These are phyloP conservation scores for Fraxinus velutina DNA, from an alignment of 305 asterid genomes.

Conservation along the genomic window DNA sequence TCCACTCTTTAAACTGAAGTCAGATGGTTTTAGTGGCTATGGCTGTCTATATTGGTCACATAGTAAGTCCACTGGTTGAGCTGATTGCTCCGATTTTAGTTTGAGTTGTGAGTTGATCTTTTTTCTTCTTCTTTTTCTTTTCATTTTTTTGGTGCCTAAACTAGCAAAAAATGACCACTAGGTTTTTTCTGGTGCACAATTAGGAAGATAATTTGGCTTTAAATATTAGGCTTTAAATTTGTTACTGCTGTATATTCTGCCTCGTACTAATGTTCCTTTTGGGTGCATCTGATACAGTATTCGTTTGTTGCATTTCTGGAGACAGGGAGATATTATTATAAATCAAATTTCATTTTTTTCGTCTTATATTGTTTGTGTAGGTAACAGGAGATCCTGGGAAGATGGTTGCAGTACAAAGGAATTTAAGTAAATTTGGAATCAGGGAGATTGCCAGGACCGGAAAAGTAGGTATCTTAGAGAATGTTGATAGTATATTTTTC, in stretches of 20 bases:
- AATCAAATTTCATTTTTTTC: conserved; percentile 8
- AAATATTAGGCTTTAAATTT: neutral
- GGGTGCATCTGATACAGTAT: conserved; percentile 4
- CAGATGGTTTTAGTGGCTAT: neutral
- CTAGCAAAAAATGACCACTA: neutral
- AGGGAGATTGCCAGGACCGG: conserved; percentile 95
- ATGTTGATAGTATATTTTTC: neutral
- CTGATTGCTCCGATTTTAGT: neutral
- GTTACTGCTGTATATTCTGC: neutral
- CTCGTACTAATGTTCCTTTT: neutral
- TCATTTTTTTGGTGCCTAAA: neutral
- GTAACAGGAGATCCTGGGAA: conserved; percentile 99
- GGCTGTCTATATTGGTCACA: neutral
- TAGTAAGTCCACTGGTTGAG: neutral
- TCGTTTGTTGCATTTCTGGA: neutral
- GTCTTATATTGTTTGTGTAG: conserved; percentile 34
- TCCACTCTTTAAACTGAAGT: neutral
- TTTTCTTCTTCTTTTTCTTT: neutral
- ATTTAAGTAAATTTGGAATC: conserved; percentile 85
- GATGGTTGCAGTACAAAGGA: conserved; percentile 84
- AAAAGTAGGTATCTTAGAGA: conserved; percentile 47
- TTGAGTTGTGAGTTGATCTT: neutral
- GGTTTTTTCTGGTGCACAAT: neutral
- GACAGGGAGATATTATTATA: neutral
- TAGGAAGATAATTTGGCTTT: conserved; percentile 8